Evolutionary conservation across 2,329 filamentous ascomycete genomes (phyloP).

Genomic region (Plectosphaerella sp.): DNA sequence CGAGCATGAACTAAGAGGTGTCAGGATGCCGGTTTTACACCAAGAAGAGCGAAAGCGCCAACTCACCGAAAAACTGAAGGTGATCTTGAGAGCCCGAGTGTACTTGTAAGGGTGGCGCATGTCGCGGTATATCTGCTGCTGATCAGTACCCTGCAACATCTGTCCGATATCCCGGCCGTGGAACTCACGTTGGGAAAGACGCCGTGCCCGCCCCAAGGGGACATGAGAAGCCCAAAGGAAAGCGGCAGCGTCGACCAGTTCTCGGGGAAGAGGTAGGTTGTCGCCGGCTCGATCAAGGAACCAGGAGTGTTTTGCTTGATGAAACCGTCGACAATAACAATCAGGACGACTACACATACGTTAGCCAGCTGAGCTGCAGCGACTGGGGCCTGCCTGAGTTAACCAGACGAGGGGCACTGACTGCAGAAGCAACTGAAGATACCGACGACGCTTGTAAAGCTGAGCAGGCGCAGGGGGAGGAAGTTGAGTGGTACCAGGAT

Average conservation of each 20-base stretch:
- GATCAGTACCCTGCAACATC: not conserved
- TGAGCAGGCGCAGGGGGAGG: constrained; percentile 75
- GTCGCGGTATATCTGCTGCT: constrained; percentile 52
- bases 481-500: constrained; percentile 81
- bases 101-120: constrained; percentile 79
- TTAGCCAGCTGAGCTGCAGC: not conserved
- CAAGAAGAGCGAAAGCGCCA: not conserved
- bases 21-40: constrained; percentile 6
- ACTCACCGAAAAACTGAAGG: constrained; percentile 78
- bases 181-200: constrained; percentile 70
- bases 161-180: not conserved
- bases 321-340: constrained; percentile 82
- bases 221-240: constrained; percentile 87
- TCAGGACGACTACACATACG: constrained; percentile 62
- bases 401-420: constrained; percentile 38
- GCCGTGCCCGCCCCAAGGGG: constrained; percentile 58
- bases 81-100: constrained; percentile 66
- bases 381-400: not conserved
- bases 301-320: constrained; percentile 75
- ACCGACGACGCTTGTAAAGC: constrained; percentile 83
- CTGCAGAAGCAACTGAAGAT: constrained; percentile 86
- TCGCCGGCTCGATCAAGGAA: constrained; percentile 75
- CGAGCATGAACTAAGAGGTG: constrained; percentile 62
- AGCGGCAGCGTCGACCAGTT: constrained; percentile 87
- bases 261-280: constrained; percentile 74